Evolutionary conservation across 495 filamentous ascomycete genomes (phyloP), one percentile per base, ranked within the genome.

Genomic region (Penicillium roqueforti): DNA sequence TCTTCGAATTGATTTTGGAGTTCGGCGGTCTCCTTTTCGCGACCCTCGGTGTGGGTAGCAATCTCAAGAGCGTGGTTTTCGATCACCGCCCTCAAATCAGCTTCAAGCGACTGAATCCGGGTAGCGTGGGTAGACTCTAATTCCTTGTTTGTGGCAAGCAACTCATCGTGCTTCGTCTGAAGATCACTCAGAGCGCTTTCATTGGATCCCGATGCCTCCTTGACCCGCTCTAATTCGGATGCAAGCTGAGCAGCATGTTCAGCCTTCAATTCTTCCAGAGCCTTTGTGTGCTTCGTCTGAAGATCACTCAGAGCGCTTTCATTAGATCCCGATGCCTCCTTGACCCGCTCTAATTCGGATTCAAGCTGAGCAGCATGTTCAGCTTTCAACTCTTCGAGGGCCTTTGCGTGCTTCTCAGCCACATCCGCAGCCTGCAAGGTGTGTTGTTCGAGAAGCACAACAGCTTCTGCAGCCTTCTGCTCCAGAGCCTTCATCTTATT

Each of bases 121-220:
- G 70, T 56, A 1, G 66, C 65, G 32, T 78, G 65, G 31, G 36
- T 63, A 7, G 66, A 60, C 51, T 73, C 70, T 31, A 75, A 51
- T 4, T 73, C 70, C n/a, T 49, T 57, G 51, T 63, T 67, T 20
- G 65, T 57, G 7, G 69, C 51, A 29, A 69, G 26, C 10, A 73
- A 56, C 40, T 73, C 72, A 42, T 77, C 71, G 40, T 75, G 58
- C 49, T 73, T 72, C 57, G 59, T 56, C 55, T 75, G 73, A 20
- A 77, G 63, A 14, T 70, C 66, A n/a, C 46, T 45, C 42, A 77
- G 44, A 6, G 63, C 66, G 37, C 65, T 60, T 14, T 70, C 55
- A 36, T 72, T 62, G 34, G 69, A 63, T 9, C 59, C 63, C 1
- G 73, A 68, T 11, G 65, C 56, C 32, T 69, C 65, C 16, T 60